Base-by-base conservation (phyloP, 2,329 filamentous ascomycete species). In the Clonostachys rhizophaga region DNA sequence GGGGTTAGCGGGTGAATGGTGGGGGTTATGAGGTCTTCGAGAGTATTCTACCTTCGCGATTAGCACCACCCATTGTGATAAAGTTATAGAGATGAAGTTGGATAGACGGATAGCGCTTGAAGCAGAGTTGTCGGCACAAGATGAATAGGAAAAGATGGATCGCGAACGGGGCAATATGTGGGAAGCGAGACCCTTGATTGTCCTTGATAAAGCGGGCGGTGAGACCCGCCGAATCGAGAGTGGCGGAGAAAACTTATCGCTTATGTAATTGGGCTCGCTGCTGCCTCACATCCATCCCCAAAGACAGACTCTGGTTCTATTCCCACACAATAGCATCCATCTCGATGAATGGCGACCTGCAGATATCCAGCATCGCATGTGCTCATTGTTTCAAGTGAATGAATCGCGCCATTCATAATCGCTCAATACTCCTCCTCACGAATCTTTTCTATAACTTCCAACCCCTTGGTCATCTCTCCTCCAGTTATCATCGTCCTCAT, bases 21-120 rank as follows among this genome's bases (percentile, higher is more conserved):
- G 41, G 18, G 6, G 18, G 40, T 10, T 13, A 4, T 39, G 11
- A 18, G n/a, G 10, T 37, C 16, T 17, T 43, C 12, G 5, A 11
- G 13, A 20, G 7, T 8, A 42, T n/a, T 2, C 5, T 50, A 63
- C 64, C 66, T 64, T 68, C 64, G 60, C 67, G 57, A 60, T 65
- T 69, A 45, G 53, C 40, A 49, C 68, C 65, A 52, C 68, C 68
- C 68, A 70, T 71, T 43, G 60, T 48, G 50, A 44, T 36, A 46
- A 40, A 45, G 45, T 30, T 30, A 30, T 30, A 30, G 36, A 18
- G 11, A 14, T 39, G 36, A 39, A 39, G 36, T 39, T n/a, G 14
- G 36, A 30, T 30, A 30, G 24, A 30, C 24, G 24, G 9, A 10
- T 30, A 30, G 24, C 24, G 9, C 24, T 30, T 10, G 24, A 8